Evolutionary conservation across 768 basidiomycete genomes (phyloP).

Genomic region (Termitomyces sp.): DNA sequence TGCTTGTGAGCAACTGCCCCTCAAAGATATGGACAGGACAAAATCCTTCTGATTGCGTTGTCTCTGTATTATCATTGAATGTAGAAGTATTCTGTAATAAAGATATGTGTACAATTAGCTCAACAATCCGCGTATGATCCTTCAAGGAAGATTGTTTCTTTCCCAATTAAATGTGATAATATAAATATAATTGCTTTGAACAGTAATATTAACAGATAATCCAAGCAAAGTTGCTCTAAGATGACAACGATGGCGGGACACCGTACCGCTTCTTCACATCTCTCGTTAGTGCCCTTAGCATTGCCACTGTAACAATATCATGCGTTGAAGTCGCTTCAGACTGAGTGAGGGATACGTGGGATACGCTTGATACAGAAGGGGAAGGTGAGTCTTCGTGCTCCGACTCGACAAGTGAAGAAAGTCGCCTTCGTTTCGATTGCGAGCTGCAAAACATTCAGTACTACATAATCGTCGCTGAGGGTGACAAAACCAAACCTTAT

Average conservation of each 20-base stretch:
- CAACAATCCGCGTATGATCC: background rate
- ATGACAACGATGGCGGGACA: conserved; percentile 8
- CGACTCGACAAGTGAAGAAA: conserved; percentile 26
- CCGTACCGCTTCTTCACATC: conserved; percentile 46
- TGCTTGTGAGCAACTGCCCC: background rate
- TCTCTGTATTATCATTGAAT: background rate
- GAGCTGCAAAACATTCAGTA: conserved; percentile 15
- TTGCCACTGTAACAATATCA: conserved; percentile 48
- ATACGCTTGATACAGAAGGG: conserved; percentile 38
- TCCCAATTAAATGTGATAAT: background rate
- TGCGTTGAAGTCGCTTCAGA: conserved; percentile 19
- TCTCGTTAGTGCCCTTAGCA: conserved; percentile 56
- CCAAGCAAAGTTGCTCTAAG: background rate
- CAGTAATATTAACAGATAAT: background rate
- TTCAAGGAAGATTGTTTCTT: no score
- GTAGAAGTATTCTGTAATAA: background rate
- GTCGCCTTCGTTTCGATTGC: conserved; percentile 36
- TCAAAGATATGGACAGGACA: background rate
- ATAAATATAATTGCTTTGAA: background rate
- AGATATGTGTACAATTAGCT: background rate
- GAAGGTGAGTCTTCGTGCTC: conserved; percentile 37
- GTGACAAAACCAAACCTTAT: conserved; percentile 29
- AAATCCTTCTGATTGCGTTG: background rate
- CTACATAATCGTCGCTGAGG: background rate
- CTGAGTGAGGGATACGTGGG: conserved; percentile 31